Base-by-base conservation (phyloP, 345 rosid species). In the Rhodamnia rubescens region DNA sequence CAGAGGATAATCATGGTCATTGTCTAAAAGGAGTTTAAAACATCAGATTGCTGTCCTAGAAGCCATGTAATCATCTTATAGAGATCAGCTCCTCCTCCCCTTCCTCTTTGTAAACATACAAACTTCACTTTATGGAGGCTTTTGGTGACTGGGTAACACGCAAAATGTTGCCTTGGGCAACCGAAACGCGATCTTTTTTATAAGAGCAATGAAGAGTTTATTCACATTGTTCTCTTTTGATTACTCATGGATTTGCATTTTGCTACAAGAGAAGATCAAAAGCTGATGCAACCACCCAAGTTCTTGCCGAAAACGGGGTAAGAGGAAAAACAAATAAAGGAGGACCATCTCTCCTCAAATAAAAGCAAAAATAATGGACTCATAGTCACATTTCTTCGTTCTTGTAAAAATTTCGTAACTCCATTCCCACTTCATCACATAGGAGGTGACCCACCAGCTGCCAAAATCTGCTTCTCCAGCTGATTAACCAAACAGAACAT, bases 381-480 rank as follows among this genome's bases (percentile, higher is more conserved):
- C 80, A 9, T 18, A 36, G 47, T 18, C 84, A 82, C 58, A 53
- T 82, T 82, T 32, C 58, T 82, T 29, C 59, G 21, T 29, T 29
- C 59, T 53, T 29, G 58, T 69, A 36, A 83, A 83, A 51, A 27
- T 74, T 85, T 53, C 52, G 83, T 84, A 61, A 80, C 57, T 58
- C 29, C 78, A 82, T 47, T 84, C 53, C 47, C 40, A 86, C 58
- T 56, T 29, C 83, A 86, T 84, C 54, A 85, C 83, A 87, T 81
- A n/a, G 90, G 91, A 87, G 90, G 86, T 81, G 89, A 86, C 54
- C 93, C 91, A 4, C 93, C 92, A 15, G 93, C 94, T 15, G 90
- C 89, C 88, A 89, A 61, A 44, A 93, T 74, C 89, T 93, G 92
- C 74, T 88, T 87, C 91, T 93, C 92, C 75, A 94, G 90, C 97